phyloP scores from a whole-genome alignment of 2,329 filamentous ascomycete species.

The Akanthomyces uredinophilus region DNA sequence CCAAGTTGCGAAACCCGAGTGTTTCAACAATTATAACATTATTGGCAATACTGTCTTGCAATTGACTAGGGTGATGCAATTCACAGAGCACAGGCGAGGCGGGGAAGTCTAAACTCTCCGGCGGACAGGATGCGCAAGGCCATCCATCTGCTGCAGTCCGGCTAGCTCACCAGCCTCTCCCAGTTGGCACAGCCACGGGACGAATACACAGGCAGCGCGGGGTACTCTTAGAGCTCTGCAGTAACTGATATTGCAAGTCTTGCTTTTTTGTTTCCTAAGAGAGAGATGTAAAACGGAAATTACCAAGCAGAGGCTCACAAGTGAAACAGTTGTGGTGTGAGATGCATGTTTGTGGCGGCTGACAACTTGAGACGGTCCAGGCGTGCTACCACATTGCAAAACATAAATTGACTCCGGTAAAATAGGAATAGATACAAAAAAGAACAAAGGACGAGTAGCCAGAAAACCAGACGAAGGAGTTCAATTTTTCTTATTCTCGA shows the following conservation, averaged over 20 bases:
- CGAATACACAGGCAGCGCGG: neutral
- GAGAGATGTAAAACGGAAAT: neutral
- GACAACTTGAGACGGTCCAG: too few species aligned
- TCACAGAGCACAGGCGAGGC: too few species aligned
- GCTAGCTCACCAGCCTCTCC: neutral
- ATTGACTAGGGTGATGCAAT: neutral
- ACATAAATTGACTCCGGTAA: too few species aligned
- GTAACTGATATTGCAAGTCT: neutral
- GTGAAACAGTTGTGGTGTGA: too few species aligned
- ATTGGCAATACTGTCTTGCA: neutral
- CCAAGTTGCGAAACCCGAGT: neutral
- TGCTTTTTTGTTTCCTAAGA: too few species aligned
- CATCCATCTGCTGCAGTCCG: neutral
- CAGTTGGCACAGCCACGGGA: neutral
- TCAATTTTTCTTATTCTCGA: too few species aligned
- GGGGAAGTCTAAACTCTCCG: neutral
- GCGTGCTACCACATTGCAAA: too few species aligned
- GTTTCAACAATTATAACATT: neutral
- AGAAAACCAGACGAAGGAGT: too few species aligned
- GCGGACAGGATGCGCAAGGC: neutral
- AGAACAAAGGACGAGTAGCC: too few species aligned
- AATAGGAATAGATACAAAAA: too few species aligned
- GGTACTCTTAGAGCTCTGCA: neutral
- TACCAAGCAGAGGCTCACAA: neutral
- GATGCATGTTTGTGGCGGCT: too few species aligned